phyloP scores from a whole-genome alignment of 176 grass and related monocot species.

The Calamus simplicifolius region DNA sequence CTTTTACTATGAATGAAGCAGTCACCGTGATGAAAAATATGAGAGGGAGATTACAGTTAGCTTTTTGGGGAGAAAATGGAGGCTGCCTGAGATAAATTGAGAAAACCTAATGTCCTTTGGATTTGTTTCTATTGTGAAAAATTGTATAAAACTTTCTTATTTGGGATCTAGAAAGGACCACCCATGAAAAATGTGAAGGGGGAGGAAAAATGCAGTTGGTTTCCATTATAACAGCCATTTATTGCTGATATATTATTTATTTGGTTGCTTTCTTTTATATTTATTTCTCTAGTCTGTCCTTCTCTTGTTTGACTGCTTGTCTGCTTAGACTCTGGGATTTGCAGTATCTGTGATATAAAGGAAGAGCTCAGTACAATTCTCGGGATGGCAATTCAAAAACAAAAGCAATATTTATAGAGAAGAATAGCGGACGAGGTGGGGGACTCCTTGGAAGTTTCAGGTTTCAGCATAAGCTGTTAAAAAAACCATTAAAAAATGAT shows the following conservation, averaged over 20 bases:
- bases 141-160: too few relatives aligned
- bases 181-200: too few relatives aligned
- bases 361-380: background rate
- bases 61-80: too few relatives aligned
- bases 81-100: too few relatives aligned
- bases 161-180: too few relatives aligned
- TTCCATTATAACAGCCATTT: too few relatives aligned
- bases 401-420: background rate
- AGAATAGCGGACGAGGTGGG: background rate
- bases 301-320: conserved; percentile 19
- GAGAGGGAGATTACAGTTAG: too few relatives aligned
- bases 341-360: background rate
- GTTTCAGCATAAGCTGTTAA: background rate
- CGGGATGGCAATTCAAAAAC: conserved; percentile 1
- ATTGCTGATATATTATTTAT: background rate
- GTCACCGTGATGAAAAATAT: too few relatives aligned
- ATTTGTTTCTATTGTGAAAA: too few relatives aligned
- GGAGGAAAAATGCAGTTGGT: too few relatives aligned
- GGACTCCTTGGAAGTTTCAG: conserved; percentile 15
- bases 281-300: background rate
- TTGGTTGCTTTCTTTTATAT: background rate
- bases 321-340: conserved; percentile 19
- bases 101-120: too few relatives aligned
- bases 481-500: background rate
- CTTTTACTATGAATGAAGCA: too few relatives aligned